These are phyloP conservation scores for Hygrocybe coccinea DNA, from an alignment of 768 basidiomycete species.

Conservation along the genomic window DNA sequence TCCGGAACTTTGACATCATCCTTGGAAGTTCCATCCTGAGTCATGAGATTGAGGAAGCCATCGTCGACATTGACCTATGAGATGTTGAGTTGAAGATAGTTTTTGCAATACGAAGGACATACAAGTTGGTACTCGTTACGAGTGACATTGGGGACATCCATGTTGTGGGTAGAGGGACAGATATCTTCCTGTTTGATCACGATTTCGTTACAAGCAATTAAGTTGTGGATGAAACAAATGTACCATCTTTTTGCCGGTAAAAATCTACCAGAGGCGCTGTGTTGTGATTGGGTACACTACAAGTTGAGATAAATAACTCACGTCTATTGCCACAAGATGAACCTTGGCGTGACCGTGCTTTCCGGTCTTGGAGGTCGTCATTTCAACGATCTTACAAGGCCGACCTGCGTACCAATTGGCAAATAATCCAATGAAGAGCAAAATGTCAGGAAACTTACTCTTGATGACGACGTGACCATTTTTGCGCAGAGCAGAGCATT, in stretches of 20 bases:
- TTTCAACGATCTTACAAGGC: conserved; percentile 98
- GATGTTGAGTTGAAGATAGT: conserved; percentile 1
- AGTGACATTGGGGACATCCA: conserved; percentile 94
- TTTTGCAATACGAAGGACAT: conserved; percentile 21
- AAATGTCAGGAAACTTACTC: conserved; percentile 35
- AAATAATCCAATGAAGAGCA: not conserved
- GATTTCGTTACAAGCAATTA: not conserved
- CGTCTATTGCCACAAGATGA: conserved; percentile 94
- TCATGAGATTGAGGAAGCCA: conserved; percentile 93
- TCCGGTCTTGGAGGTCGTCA: conserved; percentile 99
- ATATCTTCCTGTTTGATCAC: conserved; percentile 70
- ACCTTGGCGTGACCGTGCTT: conserved; percentile 99
- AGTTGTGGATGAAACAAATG: conserved; percentile 29
- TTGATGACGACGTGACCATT: conserved; percentile 96
- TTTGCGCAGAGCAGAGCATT: conserved; percentile 95
- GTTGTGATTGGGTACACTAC: conserved; percentile 1
- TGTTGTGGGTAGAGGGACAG: conserved; percentile 97
- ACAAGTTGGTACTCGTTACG: conserved; percentile 92
- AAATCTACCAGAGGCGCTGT: conserved; percentile 59
- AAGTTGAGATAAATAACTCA: conserved; percentile 39
- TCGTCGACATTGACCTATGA: conserved; percentile 83
- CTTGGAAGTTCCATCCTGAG: conserved; percentile 69
- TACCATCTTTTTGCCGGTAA: conserved; percentile 95
- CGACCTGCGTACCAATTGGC: conserved; percentile 44
- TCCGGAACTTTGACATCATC: conserved; percentile 96